Percentiles rank a stretch among this genome's conserved stretches.
phyloP scores from a whole-genome alignment of 1,139 yeast species.

The Debaryomyces fabryi region DNA sequence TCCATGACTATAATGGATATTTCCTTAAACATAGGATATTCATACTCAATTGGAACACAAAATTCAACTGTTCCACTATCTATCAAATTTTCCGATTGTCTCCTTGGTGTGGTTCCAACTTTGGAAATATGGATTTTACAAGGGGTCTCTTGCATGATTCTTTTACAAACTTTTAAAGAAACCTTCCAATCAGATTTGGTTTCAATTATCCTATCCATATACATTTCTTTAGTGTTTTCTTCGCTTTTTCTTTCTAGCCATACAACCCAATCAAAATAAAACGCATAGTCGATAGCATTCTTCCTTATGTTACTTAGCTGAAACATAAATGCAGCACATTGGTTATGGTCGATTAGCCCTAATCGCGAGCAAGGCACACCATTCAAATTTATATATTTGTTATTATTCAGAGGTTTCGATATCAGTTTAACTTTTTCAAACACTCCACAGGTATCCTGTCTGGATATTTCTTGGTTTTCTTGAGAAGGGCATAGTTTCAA shows the following conservation, averaged over 20 bases:
- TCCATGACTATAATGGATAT: conserved; percentile 15
- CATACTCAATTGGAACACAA: conserved; percentile 14
- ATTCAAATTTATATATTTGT: neutral
- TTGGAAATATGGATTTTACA: conserved; percentile 19
- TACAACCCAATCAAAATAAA: conserved; percentile 24
- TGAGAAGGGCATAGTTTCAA: conserved; percentile 13
- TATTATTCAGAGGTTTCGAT: neutral
- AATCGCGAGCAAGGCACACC: conserved; percentile 22
- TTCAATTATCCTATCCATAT: conserved; percentile 17
- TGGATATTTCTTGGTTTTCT: neutral
- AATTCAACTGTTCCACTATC: conserved; percentile 17
- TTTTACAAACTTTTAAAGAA: conserved; percentile 12
- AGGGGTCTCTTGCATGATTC: conserved; percentile 9
- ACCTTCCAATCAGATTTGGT: conserved; percentile 20
- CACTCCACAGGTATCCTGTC: neutral
- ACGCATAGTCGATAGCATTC: conserved; percentile 17
- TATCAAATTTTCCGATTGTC: conserved; percentile 12
- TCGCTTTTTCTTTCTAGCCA: conserved; percentile 13
- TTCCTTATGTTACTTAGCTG: conserved; percentile 16
- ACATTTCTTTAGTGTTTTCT: conserved; percentile 7
- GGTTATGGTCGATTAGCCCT: conserved; percentile 18
- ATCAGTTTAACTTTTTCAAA: neutral
- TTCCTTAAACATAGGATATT: conserved; percentile 17
- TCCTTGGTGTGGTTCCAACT: conserved; percentile 19
- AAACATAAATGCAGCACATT: conserved; percentile 15